phyloP scores from a whole-genome alignment of 2,329 filamentous ascomycete genomes.

The Fusarium falciforme region DNA sequence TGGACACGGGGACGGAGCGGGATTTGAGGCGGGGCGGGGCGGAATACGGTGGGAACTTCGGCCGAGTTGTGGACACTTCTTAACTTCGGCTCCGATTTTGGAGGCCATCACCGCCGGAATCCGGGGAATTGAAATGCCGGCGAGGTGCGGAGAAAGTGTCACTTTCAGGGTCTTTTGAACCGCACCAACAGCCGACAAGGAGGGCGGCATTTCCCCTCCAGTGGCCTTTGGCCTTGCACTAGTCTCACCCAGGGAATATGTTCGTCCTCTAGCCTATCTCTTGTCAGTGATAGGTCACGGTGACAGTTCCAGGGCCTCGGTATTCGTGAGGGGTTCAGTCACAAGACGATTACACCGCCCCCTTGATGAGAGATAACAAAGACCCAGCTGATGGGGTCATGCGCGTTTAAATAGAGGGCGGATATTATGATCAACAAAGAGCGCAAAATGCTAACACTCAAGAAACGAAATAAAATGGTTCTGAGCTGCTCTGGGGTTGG shows the following conservation, averaged over 20 bases:
- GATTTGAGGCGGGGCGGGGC: neutral
- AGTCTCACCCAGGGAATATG: neutral
- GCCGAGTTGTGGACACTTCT: neutral
- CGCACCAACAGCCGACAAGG: neutral
- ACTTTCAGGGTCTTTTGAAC: neutral
- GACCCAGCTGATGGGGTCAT: neutral
- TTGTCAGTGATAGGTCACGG: neutral
- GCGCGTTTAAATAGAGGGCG: neutral
- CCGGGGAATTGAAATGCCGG: neutral
- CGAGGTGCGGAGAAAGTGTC: neutral
- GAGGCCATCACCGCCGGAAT: neutral
- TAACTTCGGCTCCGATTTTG: neutral
- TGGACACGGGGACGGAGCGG: neutral
- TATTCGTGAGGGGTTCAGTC: neutral
- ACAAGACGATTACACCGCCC: neutral
- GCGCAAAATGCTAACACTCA: neutral
- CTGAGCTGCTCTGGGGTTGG: neutral
- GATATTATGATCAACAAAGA: neutral
- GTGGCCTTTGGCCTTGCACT: neutral
- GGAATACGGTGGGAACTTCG: neutral
- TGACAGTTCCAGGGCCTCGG: neutral
- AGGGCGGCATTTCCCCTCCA: neutral
- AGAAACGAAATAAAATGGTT: neutral
- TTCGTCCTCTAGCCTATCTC: neutral
- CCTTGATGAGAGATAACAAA: neutral